Evolutionary conservation across 2,329 filamentous ascomycete species (phyloP), one percentile per base, ranked within the genome.

Genomic region (Mycosphaerelloides madeirae): DNA sequence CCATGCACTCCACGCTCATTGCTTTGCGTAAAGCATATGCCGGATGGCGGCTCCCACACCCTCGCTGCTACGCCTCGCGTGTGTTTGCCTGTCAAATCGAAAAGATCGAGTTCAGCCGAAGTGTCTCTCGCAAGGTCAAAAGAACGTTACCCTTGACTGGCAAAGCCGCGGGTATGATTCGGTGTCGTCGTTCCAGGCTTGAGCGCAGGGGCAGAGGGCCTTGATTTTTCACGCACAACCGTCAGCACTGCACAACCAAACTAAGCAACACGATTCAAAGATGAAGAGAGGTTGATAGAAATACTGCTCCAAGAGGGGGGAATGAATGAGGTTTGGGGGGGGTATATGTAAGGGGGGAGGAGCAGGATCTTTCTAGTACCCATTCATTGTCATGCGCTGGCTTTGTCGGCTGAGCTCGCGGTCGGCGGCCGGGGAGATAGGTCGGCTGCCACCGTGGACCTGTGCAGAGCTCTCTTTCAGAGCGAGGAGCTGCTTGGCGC

Each of bases 321-420:
- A 40, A 48, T n/a, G n/a, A n/a, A n/a, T n/a, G 38, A 42, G 44
- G 22, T 25, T 5, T n/a, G n/a, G n/a, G 6, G 25, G 44, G 41
- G 50, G 44, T 56, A 53, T 53, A 43, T 50, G 31, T 34, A 34
- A 38, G 37, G 38, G 37, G 43, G 36, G 40, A 32, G 34, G 46
- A 41, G 48, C 49, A 46, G 44, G 43, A 53, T 50, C 46, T 50
- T 41, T 55, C 66, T 90, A 96, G 78, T 97, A 96, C 70, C 93
- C 93, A 73, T 97, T 98, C 89, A 97, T 95, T 58, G 89, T 94
- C 83, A 93, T 87, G 68, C 93, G 83, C 77, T 97, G 90, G 60
- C 90, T 96, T 79, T 85, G 89, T 69, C 91, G 83, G 85, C 91
- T 97, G 63, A 98, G 74, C 73, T 98, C 93, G 57, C 93, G 83